Evolutionary conservation across 176 grass and related monocot species (phyloP).

Genomic region (Neostapfia colusana): DNA sequence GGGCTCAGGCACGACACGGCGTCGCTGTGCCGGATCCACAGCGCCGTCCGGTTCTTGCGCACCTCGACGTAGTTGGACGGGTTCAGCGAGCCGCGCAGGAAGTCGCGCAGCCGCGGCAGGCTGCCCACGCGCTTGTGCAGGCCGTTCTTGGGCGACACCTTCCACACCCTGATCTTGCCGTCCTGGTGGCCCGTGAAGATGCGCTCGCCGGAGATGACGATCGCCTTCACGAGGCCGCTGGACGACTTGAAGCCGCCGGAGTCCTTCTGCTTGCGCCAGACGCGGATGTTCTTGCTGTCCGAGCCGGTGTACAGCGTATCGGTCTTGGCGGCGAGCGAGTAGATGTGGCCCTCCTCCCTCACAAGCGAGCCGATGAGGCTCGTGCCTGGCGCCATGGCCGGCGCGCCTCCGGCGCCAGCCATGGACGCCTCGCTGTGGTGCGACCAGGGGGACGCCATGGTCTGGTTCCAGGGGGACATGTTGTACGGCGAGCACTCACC

Average conservation of each 20-base stretch:
- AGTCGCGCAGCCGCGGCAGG: constrained; percentile 81
- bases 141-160: constrained; percentile 72
- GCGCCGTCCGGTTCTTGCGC: constrained; percentile 62
- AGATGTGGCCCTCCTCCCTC: constrained; percentile 87
- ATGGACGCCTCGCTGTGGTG: constrained; percentile 48
- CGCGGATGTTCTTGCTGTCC: constrained; percentile 98
- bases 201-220: constrained; percentile 81
- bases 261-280: constrained; percentile 95
- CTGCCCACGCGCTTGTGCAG: constrained; percentile 86
- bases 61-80: constrained; percentile 94
- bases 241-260: constrained; percentile 89
- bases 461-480: constrained; percentile 97
- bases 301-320: constrained; percentile 88
- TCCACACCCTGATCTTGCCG: constrained; percentile 94
- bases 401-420: not conserved
- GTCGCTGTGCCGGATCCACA: constrained; percentile 95
- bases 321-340: constrained; percentile 72
- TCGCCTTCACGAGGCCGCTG: constrained; percentile 93
- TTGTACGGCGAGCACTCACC: constrained; percentile 84
- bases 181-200: constrained; percentile 98
- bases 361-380: constrained; percentile 71
- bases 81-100: constrained; percentile 76
- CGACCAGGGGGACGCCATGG: constrained; percentile 75
- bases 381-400: constrained; percentile 31
- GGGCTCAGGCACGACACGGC: constrained; percentile 84